Evolutionary conservation across 192 early-diverging fungal species (phyloP), one percentile per base, ranked within the genome.

Genomic region (Chytriomyces confervae): DNA sequence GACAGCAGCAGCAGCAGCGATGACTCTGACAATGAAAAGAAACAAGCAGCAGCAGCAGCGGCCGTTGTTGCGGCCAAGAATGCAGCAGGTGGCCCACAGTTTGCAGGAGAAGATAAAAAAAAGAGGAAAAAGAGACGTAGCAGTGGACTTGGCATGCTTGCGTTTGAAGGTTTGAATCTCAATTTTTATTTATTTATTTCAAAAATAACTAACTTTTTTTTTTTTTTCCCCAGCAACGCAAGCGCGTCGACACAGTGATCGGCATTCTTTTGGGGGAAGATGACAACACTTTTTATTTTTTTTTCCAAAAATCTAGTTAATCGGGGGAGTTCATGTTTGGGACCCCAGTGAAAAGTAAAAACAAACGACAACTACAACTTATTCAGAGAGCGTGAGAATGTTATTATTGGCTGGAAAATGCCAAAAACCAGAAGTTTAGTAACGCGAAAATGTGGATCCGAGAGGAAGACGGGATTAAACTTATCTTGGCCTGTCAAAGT

Each of bases 51-150:
- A 36, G n/a, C 11, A n/a, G 53, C 13, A 57, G n/a, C 18, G 5
- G 57, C 8, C 24, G 23, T 11, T 11, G 51, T 36, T 13, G 10
- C 3, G 3, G 63, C 20, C 1, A 13, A 16, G 27, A 65, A 36
- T 29, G 27, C 16, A 13, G 29, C 11, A 6, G 45, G 66, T 9
- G 66, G 69, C 24, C 69, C 69, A 60, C 69, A 71, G 69, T 71
- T 71, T 71, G 69, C 69, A 43, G 69, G 69, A 4, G 47, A 24
- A 3, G 67, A 69, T 20, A 69, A 69, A 71, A 24, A 69, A 43
- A 44, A 24, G 3, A 50, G 53, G 24, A 50, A 60, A 51, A 60
- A 57, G 49, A n/a, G 50, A 51, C 20, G 50, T 7, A 71, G 29
- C 24, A 60, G 50, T 60, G 49, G 23, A 13, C 57, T 71, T 50